phyloP scores from a whole-genome alignment of 192 early-diverging fungal species.

The Mortierella antarctica region DNA sequence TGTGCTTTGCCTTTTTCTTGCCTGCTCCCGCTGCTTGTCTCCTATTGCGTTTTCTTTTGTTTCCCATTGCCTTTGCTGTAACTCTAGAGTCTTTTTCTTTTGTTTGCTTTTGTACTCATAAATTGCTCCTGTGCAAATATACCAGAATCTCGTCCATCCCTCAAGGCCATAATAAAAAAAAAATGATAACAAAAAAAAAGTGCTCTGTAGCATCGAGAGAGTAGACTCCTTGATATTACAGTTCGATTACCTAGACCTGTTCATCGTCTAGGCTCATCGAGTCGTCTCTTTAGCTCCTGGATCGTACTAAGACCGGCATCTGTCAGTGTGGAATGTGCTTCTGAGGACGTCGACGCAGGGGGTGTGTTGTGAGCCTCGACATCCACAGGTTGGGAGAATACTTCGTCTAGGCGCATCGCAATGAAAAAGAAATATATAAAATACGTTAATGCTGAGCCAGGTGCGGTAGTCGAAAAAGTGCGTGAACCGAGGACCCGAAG shows the following conservation, averaged over 20 bases:
- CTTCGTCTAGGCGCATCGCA: slow-evolving; percentile 22
- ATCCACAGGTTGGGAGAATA: slow-evolving; percentile 26
- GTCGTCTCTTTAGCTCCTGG: slow-evolving; percentile 30
- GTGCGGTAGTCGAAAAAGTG: not conserved
- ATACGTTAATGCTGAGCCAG: not conserved
- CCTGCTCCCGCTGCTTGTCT: not conserved
- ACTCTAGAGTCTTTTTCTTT: not conserved
- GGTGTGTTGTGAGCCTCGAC: slow-evolving; percentile 30
- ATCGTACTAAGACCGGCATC: slow-evolving; percentile 32
- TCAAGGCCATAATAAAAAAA: not conserved
- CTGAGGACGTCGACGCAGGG: not conserved
- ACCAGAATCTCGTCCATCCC: too few species aligned
- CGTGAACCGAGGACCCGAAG: not conserved
- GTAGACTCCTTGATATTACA: not conserved
- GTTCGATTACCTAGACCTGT: not conserved
- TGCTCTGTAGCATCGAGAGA: not conserved
- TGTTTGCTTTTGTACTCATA: not conserved
- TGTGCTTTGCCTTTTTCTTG: slow-evolving; percentile 1
- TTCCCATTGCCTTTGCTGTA: not conserved
- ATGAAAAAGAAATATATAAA: slow-evolving; percentile 2
- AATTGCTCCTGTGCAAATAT: too few species aligned
- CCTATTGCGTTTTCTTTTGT: not conserved
- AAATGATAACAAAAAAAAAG: not conserved
- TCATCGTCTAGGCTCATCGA: slow-evolving; percentile 44
- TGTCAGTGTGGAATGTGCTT: slow-evolving; percentile 5